These are phyloP conservation scores for Fusarium multiceps DNA, from an alignment of 2,329 filamentous ascomycete species.

Conservation along the genomic window DNA sequence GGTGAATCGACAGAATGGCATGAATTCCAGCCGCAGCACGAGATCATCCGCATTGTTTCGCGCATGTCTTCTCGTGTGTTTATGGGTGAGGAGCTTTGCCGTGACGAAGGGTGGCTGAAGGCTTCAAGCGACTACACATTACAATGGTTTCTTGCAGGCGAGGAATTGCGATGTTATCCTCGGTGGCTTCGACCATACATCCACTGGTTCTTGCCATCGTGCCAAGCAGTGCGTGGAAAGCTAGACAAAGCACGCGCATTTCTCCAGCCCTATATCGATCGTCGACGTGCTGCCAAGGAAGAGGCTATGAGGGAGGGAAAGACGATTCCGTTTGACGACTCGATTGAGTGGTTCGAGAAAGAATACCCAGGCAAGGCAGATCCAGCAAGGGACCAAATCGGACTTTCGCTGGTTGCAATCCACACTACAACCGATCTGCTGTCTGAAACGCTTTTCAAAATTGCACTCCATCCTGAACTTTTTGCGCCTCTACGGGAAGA, in stretches of 20 bases:
- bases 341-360: slow-evolving; percentile 65
- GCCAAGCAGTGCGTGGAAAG: slow-evolving; percentile 49
- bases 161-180: slow-evolving; percentile 55
- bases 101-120: slow-evolving; percentile 58
- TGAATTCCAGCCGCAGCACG: background rate
- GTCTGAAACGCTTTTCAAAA: slow-evolving; percentile 28
- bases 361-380: slow-evolving; percentile 48
- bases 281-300: slow-evolving; percentile 50
- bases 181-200: slow-evolving; percentile 58
- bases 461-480: slow-evolving; percentile 55
- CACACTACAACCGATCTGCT: slow-evolving; percentile 60
- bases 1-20: slow-evolving; percentile 8
- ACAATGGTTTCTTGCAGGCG: slow-evolving; percentile 48
- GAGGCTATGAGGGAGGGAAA: background rate
- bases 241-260: slow-evolving; percentile 44
- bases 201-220: slow-evolving; percentile 55
- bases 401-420: slow-evolving; percentile 60
- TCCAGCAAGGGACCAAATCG: slow-evolving; percentile 28
- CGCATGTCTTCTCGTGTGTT: slow-evolving; percentile 51
- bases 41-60: background rate
- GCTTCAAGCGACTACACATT: slow-evolving; percentile 59
- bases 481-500: slow-evolving; percentile 57
- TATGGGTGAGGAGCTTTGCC: slow-evolving; percentile 53
- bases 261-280: background rate
- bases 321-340: slow-evolving; percentile 50